Conservation (phyloP, 2,329 filamentous ascomycete genomes). For the Xylaria hypoxylon region DNA sequence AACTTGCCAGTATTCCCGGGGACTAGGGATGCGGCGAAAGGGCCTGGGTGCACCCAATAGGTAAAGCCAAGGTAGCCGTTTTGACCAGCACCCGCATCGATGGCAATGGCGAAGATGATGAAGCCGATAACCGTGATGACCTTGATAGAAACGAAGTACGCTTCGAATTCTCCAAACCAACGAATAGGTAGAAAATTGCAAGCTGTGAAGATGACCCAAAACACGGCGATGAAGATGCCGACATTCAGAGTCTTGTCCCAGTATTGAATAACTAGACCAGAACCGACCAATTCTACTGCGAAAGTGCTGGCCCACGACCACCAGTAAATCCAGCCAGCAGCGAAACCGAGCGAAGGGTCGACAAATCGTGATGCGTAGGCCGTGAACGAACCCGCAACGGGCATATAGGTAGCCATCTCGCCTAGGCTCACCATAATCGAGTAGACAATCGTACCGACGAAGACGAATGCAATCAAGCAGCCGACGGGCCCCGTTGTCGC, state of each 20-base stretch:
- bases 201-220: constrained; percentile 76
- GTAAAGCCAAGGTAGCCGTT: constrained; percentile 80
- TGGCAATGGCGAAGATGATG: constrained; percentile 79
- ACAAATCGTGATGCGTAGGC: constrained; percentile 81
- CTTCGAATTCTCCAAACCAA: constrained; percentile 81
- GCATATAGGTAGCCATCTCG: constrained; percentile 83
- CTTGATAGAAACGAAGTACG: constrained; percentile 83
- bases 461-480: constrained; percentile 74
- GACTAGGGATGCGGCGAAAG: constrained; percentile 72
- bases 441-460: constrained; percentile 78
- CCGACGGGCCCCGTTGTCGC: constrained; percentile 73
- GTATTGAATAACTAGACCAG: constrained; percentile 80
- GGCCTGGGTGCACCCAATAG: constrained; percentile 76
- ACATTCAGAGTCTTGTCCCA: constrained; percentile 73
- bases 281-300: constrained; percentile 77
- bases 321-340: constrained; percentile 88
- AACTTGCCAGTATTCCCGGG: constrained; percentile 68
- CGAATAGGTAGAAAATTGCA: constrained; percentile 78
- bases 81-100: constrained; percentile 76
- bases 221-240: constrained; percentile 78
- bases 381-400: constrained; percentile 80
- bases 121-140: constrained; percentile 80
- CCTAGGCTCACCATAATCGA: constrained; percentile 77
- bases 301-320: constrained; percentile 72
- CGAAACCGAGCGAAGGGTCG: constrained; percentile 75